Base-by-base conservation (phyloP, 2,329 filamentous ascomycete species). In the Phyllosticta capitalensis region DNA sequence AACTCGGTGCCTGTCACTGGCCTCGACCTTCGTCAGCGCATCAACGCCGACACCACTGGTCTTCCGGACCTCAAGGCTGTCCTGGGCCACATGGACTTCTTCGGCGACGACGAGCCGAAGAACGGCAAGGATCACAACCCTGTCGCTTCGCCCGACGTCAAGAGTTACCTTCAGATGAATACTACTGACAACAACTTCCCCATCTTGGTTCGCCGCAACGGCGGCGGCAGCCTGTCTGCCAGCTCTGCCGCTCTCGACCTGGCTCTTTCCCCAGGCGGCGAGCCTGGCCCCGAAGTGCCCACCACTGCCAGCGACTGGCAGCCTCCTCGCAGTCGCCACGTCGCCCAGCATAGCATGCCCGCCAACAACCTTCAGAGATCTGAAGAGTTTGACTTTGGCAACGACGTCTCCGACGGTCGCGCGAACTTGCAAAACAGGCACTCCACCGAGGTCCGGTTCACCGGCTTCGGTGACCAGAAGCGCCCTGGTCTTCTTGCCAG, bases 1-100 rank as follows among this genome's bases (percentile, higher is more conserved):
- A 95, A 95, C 74, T 96, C 92, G 4, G 92, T 96, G 88, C 92
- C 92, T 30, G 88, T 92, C 56, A 60, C 88, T 54, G 82, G 82
- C 62, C 83, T 85, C 64, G 83, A 87, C 65, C 84, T 80, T 65
- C 83, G 86, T 63, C 76, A 85, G 66, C 85, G 87, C 38, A 45
- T 45, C 38, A 17, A 45, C 38, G 38, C 38, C 54, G 55, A 30
- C 33, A 63, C 66, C 45, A 17, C 52, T 64, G 80, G 70, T 62
- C 69, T 75, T 54, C 71, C 76, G 50, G 77, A 79, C 59, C 68
- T 78, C 49, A 70, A 71, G 50, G 72, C 75, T 22, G 72, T 85
- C 66, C 72, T 95, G 60, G 91, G 94, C 63, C 87, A 89, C 65
- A 90, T 90, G 68, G 92, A 94, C 75, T 79, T 96, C 45, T 95